Evolutionary conservation across 2,329 filamentous ascomycete species (phyloP).

Genomic region (Leptographium radiaticola): DNA sequence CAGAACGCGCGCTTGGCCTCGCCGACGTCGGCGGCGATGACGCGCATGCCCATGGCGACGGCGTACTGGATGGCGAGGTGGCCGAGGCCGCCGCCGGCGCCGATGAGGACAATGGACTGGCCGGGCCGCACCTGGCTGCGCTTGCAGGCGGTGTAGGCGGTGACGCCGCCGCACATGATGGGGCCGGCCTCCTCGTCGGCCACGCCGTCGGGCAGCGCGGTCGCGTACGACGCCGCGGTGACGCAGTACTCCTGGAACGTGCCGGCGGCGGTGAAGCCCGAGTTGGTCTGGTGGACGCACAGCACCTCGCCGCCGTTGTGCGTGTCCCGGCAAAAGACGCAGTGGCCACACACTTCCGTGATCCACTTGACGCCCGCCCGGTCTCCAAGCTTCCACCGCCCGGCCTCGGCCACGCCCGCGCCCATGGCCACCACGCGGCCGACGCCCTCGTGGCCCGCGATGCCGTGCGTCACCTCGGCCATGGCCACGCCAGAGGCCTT

Average conservation of each 20-base stretch:
- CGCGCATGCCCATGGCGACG: conserved; percentile 8
- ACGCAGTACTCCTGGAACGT: conserved; percentile 15
- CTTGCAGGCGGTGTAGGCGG: conserved; percentile 8
- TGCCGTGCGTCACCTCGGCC: not conserved
- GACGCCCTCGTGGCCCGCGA: conserved; percentile 7
- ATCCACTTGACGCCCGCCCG: conserved; percentile 8
- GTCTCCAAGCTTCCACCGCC: conserved; percentile 6
- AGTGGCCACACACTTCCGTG: conserved; percentile 2
- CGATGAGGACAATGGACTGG: conserved; percentile 9
- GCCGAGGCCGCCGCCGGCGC: conserved; percentile 22
- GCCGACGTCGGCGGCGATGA: conserved; percentile 9
- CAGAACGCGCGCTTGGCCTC: conserved; percentile 7
- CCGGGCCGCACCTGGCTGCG: conserved; percentile 5
- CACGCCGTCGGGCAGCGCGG: conserved; percentile 14
- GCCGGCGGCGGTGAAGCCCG: conserved; percentile 8
- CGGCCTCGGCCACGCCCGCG: not conserved
- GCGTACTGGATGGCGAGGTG: conserved; percentile 12
- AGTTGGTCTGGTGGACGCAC: conserved; percentile 4
- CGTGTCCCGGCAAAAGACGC: conserved; percentile 4
- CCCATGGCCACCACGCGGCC: conserved; percentile 6
- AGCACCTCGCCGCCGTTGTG: conserved; percentile 8
- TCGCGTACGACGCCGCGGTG: conserved; percentile 27
- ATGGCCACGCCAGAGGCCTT: conserved; percentile 4
- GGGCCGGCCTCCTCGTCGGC: conserved; percentile 12
- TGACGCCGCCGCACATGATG: conserved; percentile 14